Conservation (phyloP, 1,284 basidiomycete genomes). For the Irpex sp. region DNA sequence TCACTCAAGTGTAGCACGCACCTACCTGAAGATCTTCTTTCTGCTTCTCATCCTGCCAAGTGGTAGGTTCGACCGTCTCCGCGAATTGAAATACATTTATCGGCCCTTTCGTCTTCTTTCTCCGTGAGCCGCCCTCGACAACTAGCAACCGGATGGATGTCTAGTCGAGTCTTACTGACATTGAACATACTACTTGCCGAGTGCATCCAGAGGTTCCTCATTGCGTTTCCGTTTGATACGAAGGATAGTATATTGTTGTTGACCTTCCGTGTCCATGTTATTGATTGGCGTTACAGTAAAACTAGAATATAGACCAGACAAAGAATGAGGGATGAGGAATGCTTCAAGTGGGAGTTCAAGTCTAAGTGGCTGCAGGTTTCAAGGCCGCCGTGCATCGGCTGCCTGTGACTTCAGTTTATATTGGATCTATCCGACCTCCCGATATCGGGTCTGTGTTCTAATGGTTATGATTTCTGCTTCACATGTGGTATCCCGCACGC, state of each 20-base stretch:
- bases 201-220: slow-evolving; percentile 72
- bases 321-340: too few relatives aligned
- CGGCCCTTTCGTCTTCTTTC: slow-evolving; percentile 52
- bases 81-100: slow-evolving; percentile 71
- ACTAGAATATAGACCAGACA: too few relatives aligned
- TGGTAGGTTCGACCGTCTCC: slow-evolving; percentile 63
- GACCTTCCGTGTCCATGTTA: neutral
- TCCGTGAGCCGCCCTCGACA: slow-evolving; percentile 51
- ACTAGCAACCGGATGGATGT: slow-evolving; percentile 33
- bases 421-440: neutral
- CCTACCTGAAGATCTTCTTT: slow-evolving; percentile 52
- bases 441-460: slow-evolving; percentile 24
- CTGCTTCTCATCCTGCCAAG: slow-evolving; percentile 55
- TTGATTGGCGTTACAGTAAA: neutral
- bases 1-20: neutral
- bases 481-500: slow-evolving; percentile 20
- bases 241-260: slow-evolving; percentile 47
- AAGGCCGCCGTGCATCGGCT: too few relatives aligned
- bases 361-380: too few relatives aligned
- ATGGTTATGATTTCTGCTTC: slow-evolving; percentile 29
- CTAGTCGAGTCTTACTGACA: neutral
- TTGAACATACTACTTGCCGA: slow-evolving; percentile 39
- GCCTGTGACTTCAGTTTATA: too few relatives aligned
- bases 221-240: slow-evolving; percentile 75
- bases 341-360: too few relatives aligned